Conservation (phyloP, 768 basidiomycete genomes). For the Calocybe cyanea region DNA sequence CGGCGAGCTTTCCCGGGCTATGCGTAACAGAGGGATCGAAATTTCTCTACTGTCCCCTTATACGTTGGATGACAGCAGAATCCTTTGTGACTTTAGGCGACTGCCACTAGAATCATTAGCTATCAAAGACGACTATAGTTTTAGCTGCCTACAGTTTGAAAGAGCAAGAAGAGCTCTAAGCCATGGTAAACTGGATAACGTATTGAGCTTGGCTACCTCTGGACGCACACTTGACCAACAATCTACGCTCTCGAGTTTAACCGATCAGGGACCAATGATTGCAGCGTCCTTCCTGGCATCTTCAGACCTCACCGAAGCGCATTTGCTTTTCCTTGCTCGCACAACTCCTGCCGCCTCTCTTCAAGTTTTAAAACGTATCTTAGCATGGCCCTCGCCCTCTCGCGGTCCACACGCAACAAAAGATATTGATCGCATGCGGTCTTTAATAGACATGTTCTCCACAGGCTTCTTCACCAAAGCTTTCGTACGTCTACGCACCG, state of each 20-base stretch:
- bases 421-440: conserved; percentile 9
- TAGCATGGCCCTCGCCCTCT: conserved; percentile 12
- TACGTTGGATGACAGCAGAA: conserved; percentile 41
- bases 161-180: conserved; percentile 32
- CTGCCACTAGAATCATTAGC: conserved; percentile 33
- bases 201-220: conserved; percentile 32
- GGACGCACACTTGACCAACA: conserved; percentile 46
- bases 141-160: conserved; percentile 26
- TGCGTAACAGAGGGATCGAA: conserved; percentile 97
- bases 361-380: conserved; percentile 25
- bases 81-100: conserved; percentile 44
- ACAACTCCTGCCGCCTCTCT: conserved; percentile 28
- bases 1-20: conserved; percentile 94
- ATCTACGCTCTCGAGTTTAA: conserved; percentile 37
- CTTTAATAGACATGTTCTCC: conserved; percentile 16
- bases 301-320: conserved; percentile 17
- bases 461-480: conserved; percentile 14
- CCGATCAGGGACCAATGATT: conserved; percentile 37
- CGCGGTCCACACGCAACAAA: conserved; percentile 3
- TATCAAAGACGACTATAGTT: conserved; percentile 5
- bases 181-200: not conserved
- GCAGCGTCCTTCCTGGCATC: conserved; percentile 13
- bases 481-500: conserved; percentile 18
- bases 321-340: conserved; percentile 34
- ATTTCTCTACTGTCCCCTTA: conserved; percentile 46